Base-by-base conservation (phyloP, 495 filamentous ascomycete genomes). In the Durotheca rogersii region DNA sequence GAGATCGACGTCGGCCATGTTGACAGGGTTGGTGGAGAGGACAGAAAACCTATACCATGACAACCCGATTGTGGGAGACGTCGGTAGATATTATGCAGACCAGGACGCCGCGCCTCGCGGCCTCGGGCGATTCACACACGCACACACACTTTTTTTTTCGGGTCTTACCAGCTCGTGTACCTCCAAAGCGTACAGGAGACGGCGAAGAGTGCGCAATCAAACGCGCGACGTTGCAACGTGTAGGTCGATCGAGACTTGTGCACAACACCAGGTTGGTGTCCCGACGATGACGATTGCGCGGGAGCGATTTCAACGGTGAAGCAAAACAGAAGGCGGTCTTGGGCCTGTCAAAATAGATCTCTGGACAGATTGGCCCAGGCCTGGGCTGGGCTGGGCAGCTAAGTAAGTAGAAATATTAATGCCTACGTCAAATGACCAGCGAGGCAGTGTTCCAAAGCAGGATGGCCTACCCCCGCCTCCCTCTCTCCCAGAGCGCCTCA, bases 1-100 rank as follows among this genome's bases (percentile, higher is more conserved):
- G 29, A 74, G 51, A 31, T 70, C 64, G 43, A 64, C 61, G 34
- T 66, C 60, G 43, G 62, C 69, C 70, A 72, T 76, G 9, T 41
- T 69, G 59, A 39, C 14, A 36, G 31, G 33, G 15, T 49, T 53
- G 19, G 21, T 41, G 30, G 21, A 44, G 39, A 27, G 23, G 4
- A 9, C 23, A 42, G 35, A 38, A 53, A n/a, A 45, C 37, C 36
- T 46, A 23, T 31, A 50, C 46, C 56, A 59, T 59, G 41, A 30
- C 45, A 53, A 53, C 39, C 37, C n/a, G 31, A 34, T 44, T 7
- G 25, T 9, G 19, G 20, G 25, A 20, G 20, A 14, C 11, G 27
- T 15, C 10, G 15, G 34, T 58, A 44, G 21, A 49, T 52, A n/a
- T n/a, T n/a, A 53, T 58, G 48, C 41, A 41, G 29, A 41, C 47